A percentile compares a stretch with the other conserved stretches of the same genome.
These are phyloP conservation scores for Jatropha multifida DNA, from an alignment of 441 rosid genomes.

Conservation along the genomic window DNA sequence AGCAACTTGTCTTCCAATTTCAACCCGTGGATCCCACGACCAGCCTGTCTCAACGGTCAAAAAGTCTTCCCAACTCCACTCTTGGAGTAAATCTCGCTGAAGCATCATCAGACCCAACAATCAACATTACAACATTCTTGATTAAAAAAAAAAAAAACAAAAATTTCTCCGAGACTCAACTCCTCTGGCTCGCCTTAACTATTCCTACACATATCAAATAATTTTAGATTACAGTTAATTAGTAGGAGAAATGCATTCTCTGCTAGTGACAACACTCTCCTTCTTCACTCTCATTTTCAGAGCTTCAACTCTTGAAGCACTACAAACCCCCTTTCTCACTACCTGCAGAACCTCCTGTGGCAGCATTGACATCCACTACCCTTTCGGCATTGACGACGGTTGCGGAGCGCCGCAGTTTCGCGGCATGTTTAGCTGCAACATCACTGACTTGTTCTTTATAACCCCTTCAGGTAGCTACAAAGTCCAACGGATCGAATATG, in stretches of 20 bases:
- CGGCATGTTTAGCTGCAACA: slow-evolving; percentile 65
- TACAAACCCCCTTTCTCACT: slow-evolving; percentile 26
- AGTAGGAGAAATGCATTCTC: slow-evolving; percentile 21
- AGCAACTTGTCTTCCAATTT: slow-evolving; percentile 17
- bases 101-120: not conserved
- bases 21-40: slow-evolving; percentile 37
- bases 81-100: slow-evolving; percentile 32
- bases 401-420: slow-evolving; percentile 86
- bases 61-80: slow-evolving; percentile 12
- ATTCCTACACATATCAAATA: too few species aligned
- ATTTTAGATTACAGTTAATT: not conserved
- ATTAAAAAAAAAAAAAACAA: too few species aligned
- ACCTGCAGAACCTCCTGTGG: slow-evolving; percentile 65
- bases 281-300: slow-evolving; percentile 26
- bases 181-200: too few species aligned
- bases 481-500: slow-evolving; percentile 74
- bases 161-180: not conserved
- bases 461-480: slow-evolving; percentile 87
- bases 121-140: too few species aligned
- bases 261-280: not conserved
- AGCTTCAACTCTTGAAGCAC: slow-evolving; percentile 19
- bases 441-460: slow-evolving; percentile 52
- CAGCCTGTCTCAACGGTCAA: slow-evolving; percentile 33
- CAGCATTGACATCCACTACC: slow-evolving; percentile 60
- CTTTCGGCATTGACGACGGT: slow-evolving; percentile 75